Base-by-base conservation (phyloP, 495 filamentous ascomycete species). In the Penicillium bialowiezense region DNA sequence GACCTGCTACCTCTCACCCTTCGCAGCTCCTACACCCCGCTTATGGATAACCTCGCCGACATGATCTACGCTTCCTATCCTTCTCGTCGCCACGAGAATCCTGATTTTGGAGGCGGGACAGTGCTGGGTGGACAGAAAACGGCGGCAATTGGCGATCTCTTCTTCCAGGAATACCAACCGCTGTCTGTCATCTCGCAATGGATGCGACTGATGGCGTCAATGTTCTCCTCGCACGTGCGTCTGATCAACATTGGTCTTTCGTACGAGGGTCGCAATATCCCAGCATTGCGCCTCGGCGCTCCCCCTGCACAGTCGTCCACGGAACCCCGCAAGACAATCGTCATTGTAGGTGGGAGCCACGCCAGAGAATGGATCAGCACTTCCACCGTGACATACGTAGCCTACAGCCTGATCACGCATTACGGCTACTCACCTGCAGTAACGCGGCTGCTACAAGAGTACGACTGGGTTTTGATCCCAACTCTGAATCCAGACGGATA, bases 281-380 rank as follows among this genome's bases (percentile, higher is more conserved):
- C 78, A 21, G 91, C 84, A 0, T 67, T 98, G 35, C 85, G 88
- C 46, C 75, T 97, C n/a, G 90, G 93, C 17, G 75, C 82, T 6
- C 70, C 79, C 36, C 63, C 73, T 5, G 72, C 70, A 43, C 60
- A 76, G 13, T 44, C 68, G 9, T 57, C 74, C 1, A 57, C 65
- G 0, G 49, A 50, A 3, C 78, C 76, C 0, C 77, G 87, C 19
- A 89, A 91, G 62, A 91, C 88, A 2, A 84, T 98, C 43, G 74
- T 97, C 33, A 74, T 98, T 9, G 80, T 83, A 0, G 93, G 91
- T 24, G 93, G 92, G 18, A 79, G 84, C 40, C 93, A 98, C 65
- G 92, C 90, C 2, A 80, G 93, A 7, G 93, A 98, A 73, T 98
- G 93, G 93, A 93, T 98, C 52, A 90, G 89, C 38, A 91, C 88